Conservation (phyloP, 73 alveolate species). For the Urostyla sp. region DNA sequence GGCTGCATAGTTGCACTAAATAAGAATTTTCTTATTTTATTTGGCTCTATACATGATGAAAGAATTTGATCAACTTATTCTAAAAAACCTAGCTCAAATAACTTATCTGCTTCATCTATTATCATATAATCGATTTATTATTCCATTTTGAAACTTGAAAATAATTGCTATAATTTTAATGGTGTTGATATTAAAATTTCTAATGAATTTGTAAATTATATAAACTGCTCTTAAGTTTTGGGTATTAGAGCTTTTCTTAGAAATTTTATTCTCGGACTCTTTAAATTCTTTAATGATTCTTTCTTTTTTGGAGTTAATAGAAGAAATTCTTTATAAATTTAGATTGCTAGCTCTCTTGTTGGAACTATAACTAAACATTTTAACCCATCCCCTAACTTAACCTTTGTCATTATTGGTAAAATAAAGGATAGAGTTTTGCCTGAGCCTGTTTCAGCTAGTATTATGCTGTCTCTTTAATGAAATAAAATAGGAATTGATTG, state of each 20-base stretch:
- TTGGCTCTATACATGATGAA: constrained; percentile 60
- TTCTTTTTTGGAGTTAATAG: not conserved
- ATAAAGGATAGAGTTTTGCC: constrained; percentile 79
- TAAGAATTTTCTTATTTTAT: constrained; percentile 68
- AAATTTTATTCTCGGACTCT: constrained; percentile 3
- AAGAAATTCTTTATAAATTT: constrained; percentile 31
- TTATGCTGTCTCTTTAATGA: constrained; percentile 85
- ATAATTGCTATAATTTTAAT: constrained; percentile 17
- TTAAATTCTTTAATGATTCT: not conserved
- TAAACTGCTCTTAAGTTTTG: constrained; percentile 3
- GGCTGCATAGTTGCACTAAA: constrained; percentile 96
- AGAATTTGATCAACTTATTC: constrained; percentile 73
- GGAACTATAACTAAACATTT: constrained; percentile 82
- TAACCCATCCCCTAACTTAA: constrained; percentile 44
- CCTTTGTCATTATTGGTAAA: constrained; percentile 60
- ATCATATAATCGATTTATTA: constrained; percentile 45
- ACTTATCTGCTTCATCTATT: constrained; percentile 90
- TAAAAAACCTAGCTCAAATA: constrained; percentile 81
- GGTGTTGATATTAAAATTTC: constrained; percentile 51
- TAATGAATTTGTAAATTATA: not conserved
- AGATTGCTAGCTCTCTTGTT: constrained; percentile 86
- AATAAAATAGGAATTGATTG: constrained; percentile 91
- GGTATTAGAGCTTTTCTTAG: constrained; percentile 11
- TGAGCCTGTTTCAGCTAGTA: constrained; percentile 92
- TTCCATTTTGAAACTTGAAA: not conserved